Base-by-base conservation (phyloP, 225 moss, liverwort and hornwort species). In the Bryoerythrophyllum caledonicum region DNA sequence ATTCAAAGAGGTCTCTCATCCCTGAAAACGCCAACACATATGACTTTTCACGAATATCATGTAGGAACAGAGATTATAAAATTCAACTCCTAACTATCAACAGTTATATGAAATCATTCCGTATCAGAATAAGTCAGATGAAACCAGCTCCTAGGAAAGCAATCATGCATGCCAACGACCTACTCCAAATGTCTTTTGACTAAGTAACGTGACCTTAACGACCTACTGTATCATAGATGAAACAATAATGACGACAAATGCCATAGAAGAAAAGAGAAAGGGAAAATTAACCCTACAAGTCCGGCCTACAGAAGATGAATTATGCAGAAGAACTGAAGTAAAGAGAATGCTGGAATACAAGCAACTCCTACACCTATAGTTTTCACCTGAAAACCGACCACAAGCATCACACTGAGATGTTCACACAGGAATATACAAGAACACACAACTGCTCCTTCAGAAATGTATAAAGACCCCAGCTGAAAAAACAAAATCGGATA, bases 11-110 rank as follows among this genome's bases (percentile, higher is more conserved):
- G 54, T 79, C 70, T 54, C 67, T 61, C 63, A 68, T 61, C 62
- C 78, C 84, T 85, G 78, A 78, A 28, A 68, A 61, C 19, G 38
- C 63, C 68, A 73, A 55, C 76, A 69, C 24, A 70, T 56, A 6
- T 11, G 40, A 49, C 48, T 27, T 21, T 55, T 70, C 48, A 70
- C 43, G n/a, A 74, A 14, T n/a, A 43, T n/a, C 37, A 44, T 54
- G 13, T 25, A 24, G 11, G 34, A 72, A 72, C 14, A 46, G 37
- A 44, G 3, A 60, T 54, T 15, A 51, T 34, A 20, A 24, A 68
- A 24, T 68, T 25, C 5, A 53, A 51, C 28, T 30, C 41, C 65
- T 58, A 14, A 20, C 26, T 35, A 26, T 35, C 5, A 66, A 67
- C 34, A 35, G 11, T 1, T 56, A n/a, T 16, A 52, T 14, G 48